These are phyloP conservation scores for Chlorella sp. DNA, from an alignment of 139 green algal genomes.

Conservation along the genomic window DNA sequence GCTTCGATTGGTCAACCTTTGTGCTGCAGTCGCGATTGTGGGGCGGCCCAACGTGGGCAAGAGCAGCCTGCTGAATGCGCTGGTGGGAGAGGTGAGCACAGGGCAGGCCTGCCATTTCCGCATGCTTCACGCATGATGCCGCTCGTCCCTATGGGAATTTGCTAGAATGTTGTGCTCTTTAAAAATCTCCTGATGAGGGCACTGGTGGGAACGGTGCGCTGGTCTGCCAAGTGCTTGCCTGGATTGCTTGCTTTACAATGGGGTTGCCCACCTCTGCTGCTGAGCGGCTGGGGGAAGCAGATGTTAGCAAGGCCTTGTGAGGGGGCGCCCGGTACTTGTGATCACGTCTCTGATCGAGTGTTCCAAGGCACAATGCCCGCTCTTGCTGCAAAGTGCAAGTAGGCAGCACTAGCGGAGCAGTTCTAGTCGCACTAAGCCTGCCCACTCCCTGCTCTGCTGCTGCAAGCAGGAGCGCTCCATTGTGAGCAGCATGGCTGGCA, in stretches of 20 bases:
- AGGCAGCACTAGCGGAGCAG: too few relatives aligned
- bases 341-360: too few relatives aligned
- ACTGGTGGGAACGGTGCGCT: too few relatives aligned
- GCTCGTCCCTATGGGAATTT: neutral
- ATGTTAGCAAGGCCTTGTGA: too few relatives aligned
- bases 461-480: constrained; percentile 84
- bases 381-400: too few relatives aligned
- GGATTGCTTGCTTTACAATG: too few relatives aligned
- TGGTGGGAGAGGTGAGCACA: constrained; percentile 66
- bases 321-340: too few relatives aligned
- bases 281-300: too few relatives aligned
- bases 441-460: neutral
- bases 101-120: neutral
- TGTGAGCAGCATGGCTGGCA: constrained; percentile 93
- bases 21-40: constrained; percentile 86
- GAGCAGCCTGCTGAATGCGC: constrained; percentile 91
- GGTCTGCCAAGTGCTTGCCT: too few relatives aligned
- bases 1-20: neutral
- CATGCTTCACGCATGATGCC: neutral
- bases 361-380: too few relatives aligned
- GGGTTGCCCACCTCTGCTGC: too few relatives aligned
- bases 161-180: neutral
- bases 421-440: neutral
- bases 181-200: neutral
- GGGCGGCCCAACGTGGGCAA: constrained; percentile 98